Evolutionary conservation across 1,139 yeast genomes (phyloP), one percentile per base, ranked within the genome.

Genomic region (Williopsis jadinii): DNA sequence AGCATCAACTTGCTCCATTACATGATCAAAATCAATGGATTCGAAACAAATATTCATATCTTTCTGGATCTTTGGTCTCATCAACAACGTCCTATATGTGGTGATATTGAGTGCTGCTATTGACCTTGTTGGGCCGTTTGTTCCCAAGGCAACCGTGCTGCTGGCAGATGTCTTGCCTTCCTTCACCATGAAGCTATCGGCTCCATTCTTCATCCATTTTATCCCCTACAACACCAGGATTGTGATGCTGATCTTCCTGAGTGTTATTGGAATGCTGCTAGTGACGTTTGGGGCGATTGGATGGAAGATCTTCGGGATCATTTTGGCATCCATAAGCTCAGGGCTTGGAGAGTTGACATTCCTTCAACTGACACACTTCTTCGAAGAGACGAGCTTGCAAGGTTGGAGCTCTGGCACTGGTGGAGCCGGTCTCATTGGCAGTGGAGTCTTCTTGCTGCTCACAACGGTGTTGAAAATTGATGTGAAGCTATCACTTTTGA

Each of bases 341-440:
- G 97, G 97, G 0, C 63, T 88, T 27, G 98, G 98, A 0, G 98
- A 92, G 57, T 69, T 85, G 13, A 84, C 96, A 0, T 92, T 90
- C 51, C 63, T 92, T 38, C 95, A 85, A 58, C 66, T 92, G 59
- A 85, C 96, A 1, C 95, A 87, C 58, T 77, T 66, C 52, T 81
- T 74, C 54, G 69, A 69, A 14, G 71, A 71, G 30, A 58, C 63
- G 14, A 71, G 95, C 3, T 68, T 92, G 37, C 80, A 84, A 38
- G 97, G 95, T 0, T 92, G 94, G 75, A 84, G 95, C 31, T 75
- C 88, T 11, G 98, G 98, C 0, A 92, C 97, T 0, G 97, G 97
- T 1, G 95, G 87, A 11, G 97, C 98, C 0, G 97, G 97, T 0
- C 61, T 90, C 3, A 73, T 77, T 15, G 98, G 97, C 0, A 80